Conservation (phyloP, 78 protist species). For the Bigelowiella natans region DNA sequence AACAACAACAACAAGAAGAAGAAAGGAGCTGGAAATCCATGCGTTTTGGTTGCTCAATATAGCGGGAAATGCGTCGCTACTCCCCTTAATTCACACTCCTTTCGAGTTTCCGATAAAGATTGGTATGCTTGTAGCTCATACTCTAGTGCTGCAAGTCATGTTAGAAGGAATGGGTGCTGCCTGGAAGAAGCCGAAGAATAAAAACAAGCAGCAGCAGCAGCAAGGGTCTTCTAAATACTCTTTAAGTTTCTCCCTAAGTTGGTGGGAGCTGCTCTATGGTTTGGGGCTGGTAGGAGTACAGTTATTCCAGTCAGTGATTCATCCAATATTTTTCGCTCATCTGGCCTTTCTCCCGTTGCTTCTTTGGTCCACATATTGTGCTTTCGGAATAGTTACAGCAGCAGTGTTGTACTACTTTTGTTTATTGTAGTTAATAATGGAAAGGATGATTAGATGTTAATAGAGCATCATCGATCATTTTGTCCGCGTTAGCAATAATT, state of each 20-base stretch:
- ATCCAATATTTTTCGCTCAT: not conserved
- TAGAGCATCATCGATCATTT: no score
- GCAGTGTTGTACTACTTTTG: no score
- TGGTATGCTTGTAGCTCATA: no score
- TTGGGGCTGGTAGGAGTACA: not conserved
- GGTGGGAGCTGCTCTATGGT: not conserved
- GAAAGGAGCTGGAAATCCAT: not conserved
- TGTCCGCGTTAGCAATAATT: no score
- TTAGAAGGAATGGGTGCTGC: no score
- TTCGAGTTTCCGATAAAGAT: not conserved
- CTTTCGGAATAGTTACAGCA: slow-evolving; percentile 1
- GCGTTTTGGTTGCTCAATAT: not conserved
- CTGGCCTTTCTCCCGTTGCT: not conserved
- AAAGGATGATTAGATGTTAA: no score
- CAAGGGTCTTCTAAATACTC: no score
- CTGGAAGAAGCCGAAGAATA: no score
- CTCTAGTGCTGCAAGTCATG: no score
- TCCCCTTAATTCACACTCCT: not conserved
- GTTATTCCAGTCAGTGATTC: not conserved
- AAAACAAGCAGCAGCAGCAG: no score
- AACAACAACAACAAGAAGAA: not conserved
- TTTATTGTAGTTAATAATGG: no score
- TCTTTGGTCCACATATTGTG: not conserved
- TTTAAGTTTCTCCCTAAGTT: not conserved
- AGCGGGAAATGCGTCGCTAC: not conserved